Conservation (phyloP, 352 stramenopile genomes). For the Globisporangium rhizosaccharum region DNA sequence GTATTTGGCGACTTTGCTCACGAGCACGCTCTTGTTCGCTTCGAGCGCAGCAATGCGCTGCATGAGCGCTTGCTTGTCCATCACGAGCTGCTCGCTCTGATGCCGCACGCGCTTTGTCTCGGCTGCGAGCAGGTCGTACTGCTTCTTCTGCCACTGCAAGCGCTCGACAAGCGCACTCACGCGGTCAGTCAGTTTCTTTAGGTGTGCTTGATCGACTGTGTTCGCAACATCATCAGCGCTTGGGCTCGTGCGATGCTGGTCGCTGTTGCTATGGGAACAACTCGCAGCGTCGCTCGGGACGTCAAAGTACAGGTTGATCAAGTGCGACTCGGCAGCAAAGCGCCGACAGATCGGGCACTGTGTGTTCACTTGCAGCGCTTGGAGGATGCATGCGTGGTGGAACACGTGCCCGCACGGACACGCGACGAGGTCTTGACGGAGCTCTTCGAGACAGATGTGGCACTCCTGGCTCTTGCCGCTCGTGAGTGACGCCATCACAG, state of each 20-base stretch:
- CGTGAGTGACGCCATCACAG: background rate
- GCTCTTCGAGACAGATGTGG: conserved; percentile 80
- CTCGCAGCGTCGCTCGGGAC: conserved; percentile 23
- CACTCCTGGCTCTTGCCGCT: conserved; percentile 50
- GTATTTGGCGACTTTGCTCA: conserved; percentile 72
- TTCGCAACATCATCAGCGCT: background rate
- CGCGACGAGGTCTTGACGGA: conserved; percentile 50
- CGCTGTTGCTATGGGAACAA: background rate
- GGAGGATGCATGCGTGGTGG: conserved; percentile 63
- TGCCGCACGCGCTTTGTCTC: conserved; percentile 54
- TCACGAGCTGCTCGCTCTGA: conserved; percentile 58
- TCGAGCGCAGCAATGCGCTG: conserved; percentile 46
- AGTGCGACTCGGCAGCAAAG: conserved; percentile 27
- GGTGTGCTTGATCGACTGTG: conserved; percentile 14
- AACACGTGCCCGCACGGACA: conserved; percentile 72
- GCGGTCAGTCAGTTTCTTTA: conserved; percentile 38
- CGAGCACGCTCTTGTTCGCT: conserved; percentile 42
- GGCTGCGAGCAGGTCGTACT: conserved; percentile 48
- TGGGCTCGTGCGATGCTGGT: background rate
- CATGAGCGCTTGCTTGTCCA: conserved; percentile 56
- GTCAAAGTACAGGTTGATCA: conserved; percentile 70
- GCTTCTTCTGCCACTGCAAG: conserved; percentile 76
- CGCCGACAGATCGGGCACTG: conserved; percentile 74
- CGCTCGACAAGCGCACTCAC: conserved; percentile 60
- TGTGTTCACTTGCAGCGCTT: conserved; percentile 62